These are phyloP conservation scores for Solanum medicagineum DNA, from an alignment of 257 asterid genomes.

Conservation along the genomic window DNA sequence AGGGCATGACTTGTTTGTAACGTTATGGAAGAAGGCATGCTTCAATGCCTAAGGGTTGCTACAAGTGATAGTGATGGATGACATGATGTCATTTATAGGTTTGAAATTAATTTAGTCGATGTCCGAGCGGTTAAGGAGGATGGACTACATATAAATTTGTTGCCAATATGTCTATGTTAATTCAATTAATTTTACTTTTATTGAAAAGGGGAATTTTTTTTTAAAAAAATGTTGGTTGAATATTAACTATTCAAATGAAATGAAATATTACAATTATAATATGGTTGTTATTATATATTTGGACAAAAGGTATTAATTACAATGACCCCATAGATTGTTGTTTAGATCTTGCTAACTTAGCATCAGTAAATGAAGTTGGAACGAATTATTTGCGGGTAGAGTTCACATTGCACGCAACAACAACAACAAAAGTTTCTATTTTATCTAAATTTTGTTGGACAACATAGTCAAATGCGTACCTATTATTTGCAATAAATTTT, in stretches of 20 bases:
- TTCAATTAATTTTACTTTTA: no score
- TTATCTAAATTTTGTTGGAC: not conserved
- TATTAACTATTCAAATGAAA: no score
- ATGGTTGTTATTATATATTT: not conserved
- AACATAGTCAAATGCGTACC: not conserved
- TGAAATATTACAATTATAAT: no score
- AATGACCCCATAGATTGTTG: not conserved
- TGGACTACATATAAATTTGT: no score
- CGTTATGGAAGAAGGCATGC: not conserved
- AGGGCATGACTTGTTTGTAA: not conserved
- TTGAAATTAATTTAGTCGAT: no score
- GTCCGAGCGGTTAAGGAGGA: no score
- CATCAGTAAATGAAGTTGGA: not conserved
- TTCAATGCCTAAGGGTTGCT: not conserved
- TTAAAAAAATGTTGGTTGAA: no score
- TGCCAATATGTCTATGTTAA: no score
- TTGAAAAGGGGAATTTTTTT: no score
- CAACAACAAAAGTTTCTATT: no score
- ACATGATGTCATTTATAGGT: not conserved
- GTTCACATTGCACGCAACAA: not conserved
- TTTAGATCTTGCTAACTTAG: not conserved
- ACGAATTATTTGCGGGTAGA: not conserved
- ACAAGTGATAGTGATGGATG: not conserved
- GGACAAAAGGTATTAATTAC: not conserved
- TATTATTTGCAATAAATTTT: no score